phyloP scores from a whole-genome alignment of 768 basidiomycete species.

The Cyclocybe cylindracea region DNA sequence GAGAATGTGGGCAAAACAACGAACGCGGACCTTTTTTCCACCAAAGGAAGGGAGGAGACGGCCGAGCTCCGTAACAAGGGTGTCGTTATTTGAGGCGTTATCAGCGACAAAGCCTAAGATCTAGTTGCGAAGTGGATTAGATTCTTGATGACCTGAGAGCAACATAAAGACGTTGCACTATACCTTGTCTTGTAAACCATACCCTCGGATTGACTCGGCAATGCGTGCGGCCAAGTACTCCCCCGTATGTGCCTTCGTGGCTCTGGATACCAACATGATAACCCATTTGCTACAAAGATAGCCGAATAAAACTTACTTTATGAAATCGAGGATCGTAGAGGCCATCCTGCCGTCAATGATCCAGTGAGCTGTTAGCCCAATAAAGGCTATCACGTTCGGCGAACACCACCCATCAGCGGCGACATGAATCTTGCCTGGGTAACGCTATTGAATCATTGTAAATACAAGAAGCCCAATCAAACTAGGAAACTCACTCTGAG shows the following conservation, averaged over 20 bases:
- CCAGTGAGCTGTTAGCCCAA: conserved; percentile 22
- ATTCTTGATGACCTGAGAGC: not conserved
- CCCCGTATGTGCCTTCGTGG: conserved; percentile 27
- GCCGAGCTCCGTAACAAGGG: conserved; percentile 15
- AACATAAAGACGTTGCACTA: not conserved
- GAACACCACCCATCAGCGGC: conserved; percentile 27
- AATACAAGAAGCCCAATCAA: not conserved
- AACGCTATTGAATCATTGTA: conserved; percentile 6
- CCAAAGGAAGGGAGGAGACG: conserved; percentile 15
- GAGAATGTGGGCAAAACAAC: conserved; percentile 29
- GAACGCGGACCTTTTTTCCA: conserved; percentile 14
- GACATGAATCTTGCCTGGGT: conserved; percentile 21
- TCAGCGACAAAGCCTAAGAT: conserved; percentile 19
- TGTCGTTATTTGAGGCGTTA: conserved; percentile 27
- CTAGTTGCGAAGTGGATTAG: conserved; percentile 2
- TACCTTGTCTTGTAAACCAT: conserved; percentile 29
- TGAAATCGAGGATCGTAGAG: conserved; percentile 16
- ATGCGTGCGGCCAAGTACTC: conserved; percentile 24
- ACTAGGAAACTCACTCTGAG: not conserved
- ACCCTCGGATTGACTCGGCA: conserved; percentile 21
- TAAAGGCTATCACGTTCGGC: conserved; percentile 22
- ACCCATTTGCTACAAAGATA: not conserved
- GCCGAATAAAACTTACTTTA: conserved; percentile 15
- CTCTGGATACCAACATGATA: conserved; percentile 1
- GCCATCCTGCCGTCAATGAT: conserved; percentile 16